Evolutionary conservation across 2,329 filamentous ascomycete species (phyloP).

Genomic region (Dothiorella sarmentorum): DNA sequence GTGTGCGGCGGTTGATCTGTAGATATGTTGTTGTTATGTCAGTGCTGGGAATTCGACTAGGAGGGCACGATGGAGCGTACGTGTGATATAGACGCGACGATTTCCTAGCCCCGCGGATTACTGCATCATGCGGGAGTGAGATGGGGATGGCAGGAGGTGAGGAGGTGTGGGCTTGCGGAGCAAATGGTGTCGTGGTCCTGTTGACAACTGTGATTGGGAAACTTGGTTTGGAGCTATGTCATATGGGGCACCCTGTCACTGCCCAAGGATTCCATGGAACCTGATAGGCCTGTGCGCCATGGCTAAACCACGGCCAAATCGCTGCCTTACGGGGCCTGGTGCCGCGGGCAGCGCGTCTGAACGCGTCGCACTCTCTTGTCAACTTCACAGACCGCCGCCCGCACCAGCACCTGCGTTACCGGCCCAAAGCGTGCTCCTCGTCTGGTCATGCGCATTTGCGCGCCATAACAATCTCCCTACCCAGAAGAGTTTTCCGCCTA

Average conservation of each 20-base stretch:
- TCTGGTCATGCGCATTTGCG: slow-evolving; percentile 14
- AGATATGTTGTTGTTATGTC: background rate
- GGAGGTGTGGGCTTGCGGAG: background rate
- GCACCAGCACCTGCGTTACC: background rate
- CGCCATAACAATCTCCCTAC: background rate
- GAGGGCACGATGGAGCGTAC: background rate
- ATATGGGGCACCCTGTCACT: too few species aligned
- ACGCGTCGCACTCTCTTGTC: slow-evolving; percentile 16
- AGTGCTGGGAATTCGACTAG: background rate
- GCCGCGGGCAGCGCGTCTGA: slow-evolving; percentile 13
- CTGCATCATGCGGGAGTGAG: slow-evolving; percentile 3
- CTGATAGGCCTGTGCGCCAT: too few species aligned
- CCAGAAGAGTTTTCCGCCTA: background rate
- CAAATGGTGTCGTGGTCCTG: slow-evolving; percentile 5
- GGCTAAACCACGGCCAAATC: background rate
- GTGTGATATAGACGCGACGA: slow-evolving; percentile 1
- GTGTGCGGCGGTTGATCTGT: background rate
- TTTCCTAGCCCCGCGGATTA: slow-evolving; percentile 8
- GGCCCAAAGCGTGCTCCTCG: background rate
- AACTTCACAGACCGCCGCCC: slow-evolving; percentile 4
- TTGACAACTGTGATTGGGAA: slow-evolving; percentile 9
- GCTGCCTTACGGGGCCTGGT: background rate
- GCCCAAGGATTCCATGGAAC: too few species aligned
- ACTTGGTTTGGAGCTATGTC: slow-evolving; percentile 9
- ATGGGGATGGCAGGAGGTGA: background rate